Base-by-base conservation (phyloP, 2,329 filamentous ascomycete genomes). In the Xylogone sp. region DNA sequence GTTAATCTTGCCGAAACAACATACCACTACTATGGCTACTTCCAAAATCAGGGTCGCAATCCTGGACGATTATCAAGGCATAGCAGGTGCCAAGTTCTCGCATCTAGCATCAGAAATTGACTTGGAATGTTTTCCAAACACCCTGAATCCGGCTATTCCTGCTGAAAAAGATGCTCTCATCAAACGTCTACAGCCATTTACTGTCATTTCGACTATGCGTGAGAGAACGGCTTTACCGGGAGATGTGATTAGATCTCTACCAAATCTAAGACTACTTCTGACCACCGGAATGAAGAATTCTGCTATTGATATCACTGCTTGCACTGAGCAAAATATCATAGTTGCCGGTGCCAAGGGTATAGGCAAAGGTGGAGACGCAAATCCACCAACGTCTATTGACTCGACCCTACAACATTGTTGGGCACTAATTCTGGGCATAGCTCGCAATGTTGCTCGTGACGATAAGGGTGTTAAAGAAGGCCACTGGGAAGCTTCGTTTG, bases 211-310 rank as follows among this genome's bases (percentile, higher is more conserved):
- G 50, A 85, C 86, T 0, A 93, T 95, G 86, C 82, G 90, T 55
- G 90, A 95, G 68, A 84, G 90, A 46, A 95, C 90, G 0, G 84
- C 88, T 0, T 89, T 95, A 61, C 82, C 87, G 0, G 74, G 69
- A 1, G 77, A 78, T 0, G 74, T 94, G 2, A 72, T 93, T 42
- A 65, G 74, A 6, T 72, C 79, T n/a, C 78, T 96, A 1, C 89
- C 90, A 0, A 87, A 89, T 52, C 77, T 95, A 13, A 84, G 84
- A 64, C 75, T 93, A 2, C 77, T 95, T 22, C 78, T 94, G 43
- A 91, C 87, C 1, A 90, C 87, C 0, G 86, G 87, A 2, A 70
- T 67, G 1, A 81, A 86, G 51, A 94, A 94, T 60, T 75, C 79
- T 29, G 76, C 82, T 1, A 81, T 95, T 45, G 86, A 93, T 61